These are phyloP conservation scores for Ogataea methylovora DNA, from an alignment of 805 yeast species.

Conservation along the genomic window DNA sequence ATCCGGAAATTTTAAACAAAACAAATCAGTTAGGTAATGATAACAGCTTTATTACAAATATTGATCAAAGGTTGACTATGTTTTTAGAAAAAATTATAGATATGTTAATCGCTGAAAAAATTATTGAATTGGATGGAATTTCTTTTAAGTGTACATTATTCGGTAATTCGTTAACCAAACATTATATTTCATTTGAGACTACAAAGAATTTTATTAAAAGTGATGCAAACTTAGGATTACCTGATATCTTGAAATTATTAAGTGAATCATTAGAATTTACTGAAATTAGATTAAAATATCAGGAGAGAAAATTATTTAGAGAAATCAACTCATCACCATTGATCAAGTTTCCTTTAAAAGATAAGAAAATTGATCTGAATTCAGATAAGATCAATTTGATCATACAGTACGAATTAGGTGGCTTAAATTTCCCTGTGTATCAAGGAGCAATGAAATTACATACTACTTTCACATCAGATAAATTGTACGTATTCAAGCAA, in stretches of 20 bases:
- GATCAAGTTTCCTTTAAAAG: constrained; percentile 28
- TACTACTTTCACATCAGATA: constrained; percentile 36
- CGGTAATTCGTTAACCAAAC: constrained; percentile 43
- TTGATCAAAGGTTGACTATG: constrained; percentile 19
- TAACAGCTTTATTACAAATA: background rate
- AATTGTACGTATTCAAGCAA: constrained; percentile 33
- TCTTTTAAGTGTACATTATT: constrained; percentile 27
- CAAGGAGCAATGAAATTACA: constrained; percentile 32
- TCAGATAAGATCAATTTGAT: constrained; percentile 33
- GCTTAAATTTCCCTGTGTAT: constrained; percentile 37
- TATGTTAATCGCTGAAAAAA: constrained; percentile 22
- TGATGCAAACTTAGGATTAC: background rate
- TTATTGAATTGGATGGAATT: constrained; percentile 17
- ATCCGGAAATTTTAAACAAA: constrained; percentile 20
- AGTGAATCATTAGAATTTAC: constrained; percentile 33
- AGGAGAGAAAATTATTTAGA: constrained; percentile 37
- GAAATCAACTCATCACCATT: constrained; percentile 34
- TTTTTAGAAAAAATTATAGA: constrained; percentile 28
- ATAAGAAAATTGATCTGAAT: constrained; percentile 18
- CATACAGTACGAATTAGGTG: constrained; percentile 45
- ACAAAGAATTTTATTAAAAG: constrained; percentile 27
- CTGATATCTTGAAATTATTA: constrained; percentile 20
- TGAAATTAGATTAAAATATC: constrained; percentile 30
- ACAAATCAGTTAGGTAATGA: background rate
- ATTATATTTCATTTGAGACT: constrained; percentile 38